phyloP scores from a whole-genome alignment of 78 protist species.

The Mastigamoeba balamuthi region DNA sequence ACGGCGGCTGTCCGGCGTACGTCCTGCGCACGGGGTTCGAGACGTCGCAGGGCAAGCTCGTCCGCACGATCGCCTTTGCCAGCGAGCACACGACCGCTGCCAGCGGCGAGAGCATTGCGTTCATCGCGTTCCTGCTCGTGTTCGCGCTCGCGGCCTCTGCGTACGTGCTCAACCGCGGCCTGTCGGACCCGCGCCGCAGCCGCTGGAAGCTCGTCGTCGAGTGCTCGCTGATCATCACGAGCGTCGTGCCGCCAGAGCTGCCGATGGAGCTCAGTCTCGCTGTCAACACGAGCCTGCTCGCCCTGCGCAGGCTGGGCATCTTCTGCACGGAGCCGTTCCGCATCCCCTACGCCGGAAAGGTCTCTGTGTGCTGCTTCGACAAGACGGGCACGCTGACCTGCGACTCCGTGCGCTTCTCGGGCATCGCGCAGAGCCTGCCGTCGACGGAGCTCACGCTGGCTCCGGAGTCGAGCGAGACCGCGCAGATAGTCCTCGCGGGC shows the following conservation, averaged over 20 bases:
- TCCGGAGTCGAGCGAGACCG: not conserved
- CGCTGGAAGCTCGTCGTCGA: conserved; percentile 76
- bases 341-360: conserved; percentile 95
- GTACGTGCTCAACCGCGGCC: conserved; percentile 62
- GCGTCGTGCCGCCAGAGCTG: conserved; percentile 98
- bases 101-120: conserved; percentile 64
- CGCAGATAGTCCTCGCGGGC: conserved; percentile 50
- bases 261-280: conserved; percentile 98
- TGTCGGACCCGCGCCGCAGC: conserved; percentile 20
- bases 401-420: conserved; percentile 70
- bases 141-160: conserved; percentile 82
- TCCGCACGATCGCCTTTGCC: conserved; percentile 85
- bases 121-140: conserved; percentile 74
- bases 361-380: conserved; percentile 95
- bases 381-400: conserved; percentile 98
- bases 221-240: conserved; percentile 82
- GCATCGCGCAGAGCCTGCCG: conserved; percentile 41
- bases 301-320: conserved; percentile 54
- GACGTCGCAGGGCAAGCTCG: conserved; percentile 84
- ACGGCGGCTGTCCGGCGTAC: conserved; percentile 38
- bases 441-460: not conserved
- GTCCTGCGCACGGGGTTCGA: conserved; percentile 86
- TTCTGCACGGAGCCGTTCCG: conserved; percentile 99
- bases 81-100: conserved; percentile 71
- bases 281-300: conserved; percentile 63